Evolutionary conservation across 2,329 filamentous ascomycete genomes (phyloP), one percentile per base, ranked within the genome.

Genomic region (Rhexocercosporidium sp.): DNA sequence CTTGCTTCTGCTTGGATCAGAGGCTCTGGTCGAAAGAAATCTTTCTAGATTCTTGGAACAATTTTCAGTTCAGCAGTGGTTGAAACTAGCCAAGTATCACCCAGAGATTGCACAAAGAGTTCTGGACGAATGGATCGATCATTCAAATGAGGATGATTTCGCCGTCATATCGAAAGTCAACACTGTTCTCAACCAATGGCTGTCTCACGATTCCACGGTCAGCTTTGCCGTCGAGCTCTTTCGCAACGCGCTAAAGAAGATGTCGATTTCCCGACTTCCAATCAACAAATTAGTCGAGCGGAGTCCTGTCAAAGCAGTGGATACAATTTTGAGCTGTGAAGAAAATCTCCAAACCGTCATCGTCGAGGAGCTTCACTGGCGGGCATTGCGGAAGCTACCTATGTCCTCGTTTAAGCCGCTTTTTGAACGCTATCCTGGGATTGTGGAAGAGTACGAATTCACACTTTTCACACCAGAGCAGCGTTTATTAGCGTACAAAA

Each of bases 381-480:
- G 64, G 18, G 16, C 54, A 5, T 46, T 64, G 3, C 46, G 63
- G 18, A 60, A 64, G 9, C 34, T 70, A 9, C 34, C 56, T 4
- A 34, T 66, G 11, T 16, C 51, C 1, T 51, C 44, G 8, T 68
- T 68, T 14, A 22, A 59, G 25, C 25, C 56, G 1, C 25, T 68
- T 0, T 53, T 57, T 31, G 49, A 68, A 47, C 49, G 66, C 14
- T 67, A 70, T 60, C 63, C 66, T 27, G 16, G 18, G 9, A 64
- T 64, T 8, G 84, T 87, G 44, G 72, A 80, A 44, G 72, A 79
- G 25, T 79, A 79, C 22, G 71, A 77, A 65, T 78, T 88, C 18
- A 83, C 83, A 0, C 84, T 86, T 64, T 81, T 85, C 1, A 86
- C 86, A 69, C 85, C 87, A 79, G 85, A 65, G 53, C 68, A 67